These are phyloP conservation scores for Penicillium psychrofluorescens DNA, from an alignment of 495 filamentous ascomycete genomes.

Conservation along the genomic window DNA sequence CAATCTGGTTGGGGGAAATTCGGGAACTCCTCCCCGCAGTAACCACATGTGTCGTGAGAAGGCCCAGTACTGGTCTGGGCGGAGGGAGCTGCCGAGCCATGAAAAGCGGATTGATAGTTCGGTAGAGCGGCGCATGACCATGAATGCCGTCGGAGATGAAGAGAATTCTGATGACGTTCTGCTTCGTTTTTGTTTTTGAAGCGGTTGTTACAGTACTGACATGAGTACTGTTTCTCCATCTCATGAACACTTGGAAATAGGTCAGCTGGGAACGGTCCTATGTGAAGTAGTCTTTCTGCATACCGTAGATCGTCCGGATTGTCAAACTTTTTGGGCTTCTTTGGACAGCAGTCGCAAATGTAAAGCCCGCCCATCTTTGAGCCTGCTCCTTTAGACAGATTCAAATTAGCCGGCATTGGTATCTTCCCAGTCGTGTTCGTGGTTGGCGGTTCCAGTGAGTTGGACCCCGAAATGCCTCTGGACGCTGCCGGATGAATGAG, in stretches of 20 bases:
- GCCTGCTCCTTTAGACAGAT: slow-evolving; percentile 18
- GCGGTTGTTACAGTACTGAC: slow-evolving; percentile 83
- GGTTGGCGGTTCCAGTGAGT: slow-evolving; percentile 22
- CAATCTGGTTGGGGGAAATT: slow-evolving; percentile 67
- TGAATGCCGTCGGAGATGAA: slow-evolving; percentile 90
- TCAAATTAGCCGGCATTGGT: slow-evolving; percentile 27
- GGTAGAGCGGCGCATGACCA: slow-evolving; percentile 94
- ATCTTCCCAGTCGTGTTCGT: slow-evolving; percentile 33
- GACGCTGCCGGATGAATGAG: slow-evolving; percentile 21
- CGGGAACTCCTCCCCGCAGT: slow-evolving; percentile 90
- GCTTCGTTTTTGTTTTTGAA: slow-evolving; percentile 99
- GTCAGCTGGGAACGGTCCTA: neutral
- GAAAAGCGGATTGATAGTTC: slow-evolving; percentile 73
- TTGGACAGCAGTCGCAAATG: slow-evolving; percentile 96
- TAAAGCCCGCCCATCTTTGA: slow-evolving; percentile 44
- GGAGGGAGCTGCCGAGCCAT: slow-evolving; percentile 51
- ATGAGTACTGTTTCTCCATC: slow-evolving; percentile 93
- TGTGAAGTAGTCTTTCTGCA: slow-evolving; percentile 15
- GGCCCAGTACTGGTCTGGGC: slow-evolving; percentile 30
- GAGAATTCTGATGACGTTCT: slow-evolving; percentile 92
- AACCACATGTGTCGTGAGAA: slow-evolving; percentile 76
- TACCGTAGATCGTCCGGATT: slow-evolving; percentile 79
- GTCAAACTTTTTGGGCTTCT: slow-evolving; percentile 98
- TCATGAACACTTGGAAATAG: slow-evolving; percentile 56
- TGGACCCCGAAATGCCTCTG: slow-evolving; percentile 10